Conservation (phyloP, 2,329 filamentous ascomycete species). For the Periglandula ipomoeae region DNA sequence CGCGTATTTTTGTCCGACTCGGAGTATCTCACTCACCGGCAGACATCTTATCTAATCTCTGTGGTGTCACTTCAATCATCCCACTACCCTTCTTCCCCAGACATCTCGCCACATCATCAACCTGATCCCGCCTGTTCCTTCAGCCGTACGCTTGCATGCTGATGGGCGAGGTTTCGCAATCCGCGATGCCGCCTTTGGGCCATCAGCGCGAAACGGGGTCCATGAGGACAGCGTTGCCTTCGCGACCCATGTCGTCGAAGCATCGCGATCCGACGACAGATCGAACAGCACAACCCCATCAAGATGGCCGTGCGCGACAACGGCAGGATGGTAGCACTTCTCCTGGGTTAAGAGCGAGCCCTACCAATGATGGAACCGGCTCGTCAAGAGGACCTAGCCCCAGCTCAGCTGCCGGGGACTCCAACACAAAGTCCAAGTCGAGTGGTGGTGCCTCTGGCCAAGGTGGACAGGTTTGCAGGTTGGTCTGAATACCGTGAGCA, state of each 20-base stretch:
- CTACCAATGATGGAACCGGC: constrained; percentile 13
- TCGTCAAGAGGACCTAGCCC: constrained; percentile 22
- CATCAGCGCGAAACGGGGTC: constrained; percentile 22
- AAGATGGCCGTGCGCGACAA: constrained; percentile 13
- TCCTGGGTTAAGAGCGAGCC: constrained; percentile 17
- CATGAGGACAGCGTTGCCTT: constrained; percentile 28
- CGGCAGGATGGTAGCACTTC: constrained; percentile 17
- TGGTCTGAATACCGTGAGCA: constrained; percentile 17
- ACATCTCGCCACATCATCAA: neutral
- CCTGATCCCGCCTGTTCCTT: neutral
- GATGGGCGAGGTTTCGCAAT: constrained; percentile 24
- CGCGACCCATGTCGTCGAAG: constrained; percentile 27
- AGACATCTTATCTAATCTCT: constrained; percentile 7
- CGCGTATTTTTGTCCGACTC: neutral
- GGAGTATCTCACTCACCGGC: neutral
- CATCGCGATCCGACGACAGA: constrained; percentile 16
- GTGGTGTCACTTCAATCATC: neutral
- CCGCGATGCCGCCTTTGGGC: constrained; percentile 16
- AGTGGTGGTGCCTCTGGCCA: constrained; percentile 22
- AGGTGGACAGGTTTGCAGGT: constrained; percentile 65
- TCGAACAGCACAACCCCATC: constrained; percentile 15
- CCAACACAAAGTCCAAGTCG: constrained; percentile 10
- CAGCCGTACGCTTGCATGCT: constrained; percentile 7
- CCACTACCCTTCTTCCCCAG: neutral
- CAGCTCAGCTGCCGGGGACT: constrained; percentile 12